These are phyloP conservation scores for Scleroderma citrinum DNA, from an alignment of 768 basidiomycete species.

Conservation along the genomic window DNA sequence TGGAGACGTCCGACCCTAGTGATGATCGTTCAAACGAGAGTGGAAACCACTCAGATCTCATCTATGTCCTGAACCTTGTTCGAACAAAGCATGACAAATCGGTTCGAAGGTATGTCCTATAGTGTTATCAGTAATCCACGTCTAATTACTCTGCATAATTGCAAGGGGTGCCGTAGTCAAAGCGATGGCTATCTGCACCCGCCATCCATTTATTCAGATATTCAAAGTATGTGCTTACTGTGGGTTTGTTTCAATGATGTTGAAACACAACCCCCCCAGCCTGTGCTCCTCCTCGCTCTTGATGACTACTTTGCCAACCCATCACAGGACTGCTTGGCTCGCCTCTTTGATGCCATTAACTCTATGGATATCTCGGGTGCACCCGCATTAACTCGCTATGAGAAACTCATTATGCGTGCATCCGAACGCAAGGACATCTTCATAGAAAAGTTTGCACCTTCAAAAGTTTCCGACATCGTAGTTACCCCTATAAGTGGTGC, in stretches of 20 bases:
- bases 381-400: slow-evolving; percentile 70
- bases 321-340: slow-evolving; percentile 83
- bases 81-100: slow-evolving; percentile 87
- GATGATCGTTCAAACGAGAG: slow-evolving; percentile 22
- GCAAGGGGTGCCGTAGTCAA: slow-evolving; percentile 90
- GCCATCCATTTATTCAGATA: slow-evolving; percentile 91
- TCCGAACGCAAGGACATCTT: slow-evolving; percentile 93
- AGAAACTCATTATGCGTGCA: slow-evolving; percentile 84
- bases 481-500: slow-evolving; percentile 7
- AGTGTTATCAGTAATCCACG: slow-evolving; percentile 1
- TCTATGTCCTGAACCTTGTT: slow-evolving; percentile 89
- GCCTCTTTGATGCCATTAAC: slow-evolving; percentile 90
- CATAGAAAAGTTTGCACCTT: slow-evolving; percentile 64
- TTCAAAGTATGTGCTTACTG: slow-evolving; percentile 62
- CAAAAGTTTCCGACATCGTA: slow-evolving; percentile 14
- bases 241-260: background rate
- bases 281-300: slow-evolving; percentile 86
- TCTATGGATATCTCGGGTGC: slow-evolving; percentile 80
- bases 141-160: slow-evolving; percentile 1
- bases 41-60: slow-evolving; percentile 43
- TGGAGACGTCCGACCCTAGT: slow-evolving; percentile 44
- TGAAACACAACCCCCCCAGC: slow-evolving; percentile 43
- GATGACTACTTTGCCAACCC: slow-evolving; percentile 92
- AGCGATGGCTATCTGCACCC: slow-evolving; percentile 90
- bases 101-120: slow-evolving; percentile 54